Evolutionary conservation across 1,139 yeast genomes (phyloP).

Genomic region (Saccharomyces hybrid): DNA sequence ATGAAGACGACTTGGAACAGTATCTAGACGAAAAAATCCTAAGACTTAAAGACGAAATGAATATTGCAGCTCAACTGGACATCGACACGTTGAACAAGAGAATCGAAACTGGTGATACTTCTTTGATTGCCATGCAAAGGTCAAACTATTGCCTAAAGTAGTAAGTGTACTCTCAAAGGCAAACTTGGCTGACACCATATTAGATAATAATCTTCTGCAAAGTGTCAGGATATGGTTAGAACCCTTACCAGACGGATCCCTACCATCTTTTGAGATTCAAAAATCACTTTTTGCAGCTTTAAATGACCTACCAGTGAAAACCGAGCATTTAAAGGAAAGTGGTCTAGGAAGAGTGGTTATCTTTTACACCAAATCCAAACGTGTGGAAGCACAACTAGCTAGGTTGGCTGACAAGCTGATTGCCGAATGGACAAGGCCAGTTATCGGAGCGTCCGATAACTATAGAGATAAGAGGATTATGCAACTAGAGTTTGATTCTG

Average conservation of each 20-base stretch:
- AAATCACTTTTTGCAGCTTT: conserved; percentile 73
- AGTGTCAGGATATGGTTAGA: conserved; percentile 96
- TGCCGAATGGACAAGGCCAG: conserved; percentile 98
- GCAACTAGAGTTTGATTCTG: conserved; percentile 63
- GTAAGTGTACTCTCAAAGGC: conserved; percentile 69
- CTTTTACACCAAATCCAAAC: conserved; percentile 85
- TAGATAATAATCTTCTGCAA: conserved; percentile 88
- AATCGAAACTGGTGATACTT: conserved; percentile 25
- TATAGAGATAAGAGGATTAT: conserved; percentile 80
- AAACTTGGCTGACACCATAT: conserved; percentile 79
- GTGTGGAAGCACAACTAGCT: conserved; percentile 81
- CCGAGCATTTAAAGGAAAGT: conserved; percentile 88
- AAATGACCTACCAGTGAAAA: conserved; percentile 77
- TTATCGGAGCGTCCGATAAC: conserved; percentile 90
- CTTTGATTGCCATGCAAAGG: conserved; percentile 69
- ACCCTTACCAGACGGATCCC: conserved; percentile 94
- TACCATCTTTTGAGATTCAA: conserved; percentile 95
- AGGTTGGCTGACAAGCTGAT: conserved; percentile 83
- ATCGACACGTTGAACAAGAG: conserved; percentile 68
- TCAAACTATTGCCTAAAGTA: conserved; percentile 74
- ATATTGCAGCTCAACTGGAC: conserved; percentile 84
- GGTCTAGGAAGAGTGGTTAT: conserved; percentile 91
- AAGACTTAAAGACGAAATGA: conserved; percentile 79
- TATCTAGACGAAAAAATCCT: conserved; percentile 91
- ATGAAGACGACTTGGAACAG: conserved; percentile 87